Conservation (phyloP, 257 asterid genomes). For the Solanum pennellii region DNA sequence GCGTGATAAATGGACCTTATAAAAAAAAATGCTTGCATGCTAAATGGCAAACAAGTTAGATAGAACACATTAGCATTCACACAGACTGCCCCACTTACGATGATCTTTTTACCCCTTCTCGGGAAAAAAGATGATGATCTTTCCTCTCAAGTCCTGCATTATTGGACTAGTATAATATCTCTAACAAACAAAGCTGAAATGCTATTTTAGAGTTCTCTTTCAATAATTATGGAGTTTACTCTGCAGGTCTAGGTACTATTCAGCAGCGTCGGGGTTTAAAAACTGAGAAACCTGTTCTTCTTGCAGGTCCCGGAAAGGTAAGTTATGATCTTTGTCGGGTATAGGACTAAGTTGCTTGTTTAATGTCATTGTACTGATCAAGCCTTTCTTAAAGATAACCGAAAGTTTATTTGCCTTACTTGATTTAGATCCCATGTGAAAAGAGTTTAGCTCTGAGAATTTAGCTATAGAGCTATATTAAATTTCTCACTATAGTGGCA, state of each 20-base stretch:
- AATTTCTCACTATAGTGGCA: background rate
- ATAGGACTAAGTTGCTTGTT: background rate
- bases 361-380: background rate
- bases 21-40: background rate
- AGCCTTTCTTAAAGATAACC: background rate
- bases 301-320: slow-evolving; percentile 95
- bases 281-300: slow-evolving; percentile 83
- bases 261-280: slow-evolving; percentile 63
- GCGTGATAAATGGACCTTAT: background rate
- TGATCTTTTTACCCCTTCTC: no score
- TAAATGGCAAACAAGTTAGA: background rate
- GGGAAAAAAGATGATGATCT: background rate
- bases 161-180: background rate
- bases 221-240: background rate
- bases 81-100: background rate
- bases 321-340: background rate
- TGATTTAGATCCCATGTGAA: background rate
- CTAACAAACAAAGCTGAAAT: background rate
- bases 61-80: background rate
- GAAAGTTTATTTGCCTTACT: background rate
- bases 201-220: background rate
- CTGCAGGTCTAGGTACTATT: slow-evolving; percentile 66
- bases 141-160: background rate
- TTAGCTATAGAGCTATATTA: background rate
- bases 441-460: background rate